Conservation (phyloP, 768 basidiomycete genomes). For the Termitomyces sp. region DNA sequence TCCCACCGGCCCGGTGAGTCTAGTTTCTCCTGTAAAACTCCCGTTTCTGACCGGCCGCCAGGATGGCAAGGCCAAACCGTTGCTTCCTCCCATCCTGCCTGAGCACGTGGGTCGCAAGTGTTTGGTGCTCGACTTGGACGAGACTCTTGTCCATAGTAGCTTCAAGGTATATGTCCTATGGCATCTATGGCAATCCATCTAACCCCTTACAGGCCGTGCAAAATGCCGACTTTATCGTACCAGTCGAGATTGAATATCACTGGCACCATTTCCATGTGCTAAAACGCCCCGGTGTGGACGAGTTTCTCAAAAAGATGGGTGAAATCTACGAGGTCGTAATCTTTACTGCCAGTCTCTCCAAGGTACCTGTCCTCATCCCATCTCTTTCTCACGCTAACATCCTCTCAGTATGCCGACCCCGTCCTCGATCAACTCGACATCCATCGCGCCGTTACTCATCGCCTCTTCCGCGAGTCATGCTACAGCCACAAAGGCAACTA, state of each 20-base stretch:
- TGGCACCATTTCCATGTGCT: slow-evolving; percentile 99
- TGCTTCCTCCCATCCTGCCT: slow-evolving; percentile 79
- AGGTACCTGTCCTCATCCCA: slow-evolving; percentile 49
- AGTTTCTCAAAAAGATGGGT: slow-evolving; percentile 95
- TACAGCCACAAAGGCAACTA: slow-evolving; percentile 99
- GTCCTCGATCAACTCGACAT: slow-evolving; percentile 96
- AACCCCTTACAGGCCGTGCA: slow-evolving; percentile 66
- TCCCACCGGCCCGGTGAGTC: slow-evolving; percentile 54
- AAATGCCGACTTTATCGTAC: slow-evolving; percentile 96
- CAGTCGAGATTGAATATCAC: slow-evolving; percentile 97
- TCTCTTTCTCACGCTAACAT: background rate
- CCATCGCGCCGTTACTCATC: slow-evolving; percentile 87
- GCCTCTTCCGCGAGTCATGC: slow-evolving; percentile 96
- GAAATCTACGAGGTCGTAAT: slow-evolving; percentile 97
- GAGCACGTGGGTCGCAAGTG: slow-evolving; percentile 92
- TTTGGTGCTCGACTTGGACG: slow-evolving; percentile 94
- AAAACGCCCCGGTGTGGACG: slow-evolving; percentile 97
- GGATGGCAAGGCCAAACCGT: slow-evolving; percentile 81
- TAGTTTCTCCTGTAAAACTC: background rate
- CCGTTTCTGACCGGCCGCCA: slow-evolving; percentile 26
- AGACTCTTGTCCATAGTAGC: slow-evolving; percentile 96
- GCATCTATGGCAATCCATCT: background rate
- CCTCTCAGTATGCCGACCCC: slow-evolving; percentile 86
- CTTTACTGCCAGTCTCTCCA: slow-evolving; percentile 96
- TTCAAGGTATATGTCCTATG: slow-evolving; percentile 78